Evolutionary conservation across 2,329 filamentous ascomycete species (phyloP).

Genomic region (Albophoma yamanashiensis): DNA sequence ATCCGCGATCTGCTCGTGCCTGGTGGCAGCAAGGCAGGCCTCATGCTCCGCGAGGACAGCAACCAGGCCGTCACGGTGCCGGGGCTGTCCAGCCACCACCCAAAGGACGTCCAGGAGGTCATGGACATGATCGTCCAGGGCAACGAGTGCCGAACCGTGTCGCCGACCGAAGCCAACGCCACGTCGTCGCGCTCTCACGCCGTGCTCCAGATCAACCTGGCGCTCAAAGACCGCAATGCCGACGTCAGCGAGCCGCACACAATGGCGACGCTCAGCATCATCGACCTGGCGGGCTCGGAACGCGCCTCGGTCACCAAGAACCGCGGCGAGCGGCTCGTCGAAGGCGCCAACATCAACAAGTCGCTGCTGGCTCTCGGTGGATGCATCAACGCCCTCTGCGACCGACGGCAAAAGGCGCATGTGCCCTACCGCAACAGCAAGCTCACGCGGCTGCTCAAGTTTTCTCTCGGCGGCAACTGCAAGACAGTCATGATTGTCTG

Average conservation of each 20-base stretch:
- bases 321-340: constrained; percentile 76
- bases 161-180: constrained; percentile 92
- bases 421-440: constrained; percentile 98
- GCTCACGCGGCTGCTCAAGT: constrained; percentile 88
- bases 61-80: constrained; percentile 88
- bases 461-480: constrained; percentile 94
- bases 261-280: constrained; percentile 96
- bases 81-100: constrained; percentile 83
- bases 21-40: constrained; percentile 66
- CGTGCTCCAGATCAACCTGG: constrained; percentile 92
- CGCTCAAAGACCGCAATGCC: constrained; percentile 88
- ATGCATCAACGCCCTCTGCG: constrained; percentile 97
- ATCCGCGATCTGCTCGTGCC: constrained; percentile 92
- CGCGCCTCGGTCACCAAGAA: constrained; percentile 96
- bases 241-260: constrained; percentile 90
- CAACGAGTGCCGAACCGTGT: constrained; percentile 91
- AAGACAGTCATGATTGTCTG: constrained; percentile 99
- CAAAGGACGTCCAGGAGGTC: constrained; percentile 85
- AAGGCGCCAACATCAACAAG: constrained; percentile 99
- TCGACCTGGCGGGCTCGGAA: constrained; percentile 93
- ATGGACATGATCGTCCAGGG: constrained; percentile 99
- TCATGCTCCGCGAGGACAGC: constrained; percentile 91
- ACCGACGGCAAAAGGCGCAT: constrained; percentile 82
- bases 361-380: constrained; percentile 88
- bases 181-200: constrained; percentile 96